Percentiles rank a stretch among this genome's conserved stretches.
Conservation (phyloP, 257 asterid species). For the Solanum etuberosum region DNA sequence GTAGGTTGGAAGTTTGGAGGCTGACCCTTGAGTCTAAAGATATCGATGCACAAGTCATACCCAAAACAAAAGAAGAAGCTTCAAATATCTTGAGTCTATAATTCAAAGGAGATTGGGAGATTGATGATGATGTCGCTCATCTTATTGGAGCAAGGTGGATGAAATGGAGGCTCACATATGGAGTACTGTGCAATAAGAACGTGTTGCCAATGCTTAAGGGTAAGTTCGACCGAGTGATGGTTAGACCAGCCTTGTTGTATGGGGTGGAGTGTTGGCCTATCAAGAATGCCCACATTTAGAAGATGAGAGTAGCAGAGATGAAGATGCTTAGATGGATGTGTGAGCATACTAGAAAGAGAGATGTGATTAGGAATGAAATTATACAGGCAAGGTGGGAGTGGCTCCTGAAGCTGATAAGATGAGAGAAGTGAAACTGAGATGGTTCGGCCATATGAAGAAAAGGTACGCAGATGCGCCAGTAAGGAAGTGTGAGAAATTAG, state of each 20-base stretch:
- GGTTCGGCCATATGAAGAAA: neutral
- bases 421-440: neutral
- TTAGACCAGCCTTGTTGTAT: neutral
- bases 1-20: neutral
- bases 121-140: neutral
- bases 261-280: neutral
- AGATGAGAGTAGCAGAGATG: neutral
- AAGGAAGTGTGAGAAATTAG: neutral
- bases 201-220: neutral
- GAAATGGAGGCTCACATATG: neutral
- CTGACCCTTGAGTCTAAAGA: neutral
- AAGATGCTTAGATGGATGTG: neutral
- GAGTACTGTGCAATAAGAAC: neutral
- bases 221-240: neutral
- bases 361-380: neutral
- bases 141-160: neutral
- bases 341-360: neutral
- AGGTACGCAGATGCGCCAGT: neutral
- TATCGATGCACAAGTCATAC: neutral
- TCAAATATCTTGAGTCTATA: neutral
- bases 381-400: neutral
- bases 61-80: neutral
- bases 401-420: neutral
- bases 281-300: neutral
- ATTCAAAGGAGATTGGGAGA: neutral